Evolutionary conservation across 176 grass and related monocot genomes (phyloP).

Genomic region (Musa acuminata): DNA sequence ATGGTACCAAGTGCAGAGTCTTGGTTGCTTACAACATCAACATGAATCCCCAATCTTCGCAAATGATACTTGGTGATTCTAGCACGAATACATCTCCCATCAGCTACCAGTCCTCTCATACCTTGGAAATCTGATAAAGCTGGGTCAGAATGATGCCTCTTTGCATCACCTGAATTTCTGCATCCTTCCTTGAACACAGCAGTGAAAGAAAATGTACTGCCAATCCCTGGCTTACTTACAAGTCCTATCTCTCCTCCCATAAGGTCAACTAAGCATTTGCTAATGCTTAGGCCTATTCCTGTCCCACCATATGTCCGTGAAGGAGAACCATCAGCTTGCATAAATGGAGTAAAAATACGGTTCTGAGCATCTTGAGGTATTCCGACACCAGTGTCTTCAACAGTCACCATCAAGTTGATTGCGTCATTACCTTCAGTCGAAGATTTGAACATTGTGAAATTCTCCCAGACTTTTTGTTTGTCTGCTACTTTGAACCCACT

Average conservation of each 20-base stretch:
- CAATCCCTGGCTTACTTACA: constrained; percentile 28
- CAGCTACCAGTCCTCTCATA: constrained; percentile 55
- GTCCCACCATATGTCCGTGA: constrained; percentile 71
- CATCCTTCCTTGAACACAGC: constrained; percentile 37
- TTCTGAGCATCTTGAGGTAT: constrained; percentile 53
- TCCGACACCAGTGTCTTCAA: constrained; percentile 75
- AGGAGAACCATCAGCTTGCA: constrained; percentile 76
- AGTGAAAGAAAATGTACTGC: constrained; percentile 78
- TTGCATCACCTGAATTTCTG: constrained; percentile 35
- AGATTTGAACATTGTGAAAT: constrained; percentile 36
- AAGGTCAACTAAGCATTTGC: constrained; percentile 56
- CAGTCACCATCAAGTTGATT: constrained; percentile 46
- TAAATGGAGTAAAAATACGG: constrained; percentile 69
- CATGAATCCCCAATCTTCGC: constrained; percentile 71
- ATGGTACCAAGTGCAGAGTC: constrained; percentile 41
- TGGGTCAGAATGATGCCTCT: constrained; percentile 41
- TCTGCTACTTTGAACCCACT: constrained; percentile 51
- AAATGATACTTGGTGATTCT: constrained; percentile 78
- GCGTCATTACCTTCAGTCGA: constrained; percentile 23
- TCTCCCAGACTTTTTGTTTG: constrained; percentile 32
- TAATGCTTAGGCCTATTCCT: constrained; percentile 76
- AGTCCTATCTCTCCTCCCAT: constrained; percentile 49
- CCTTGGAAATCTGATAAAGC: constrained; percentile 50
- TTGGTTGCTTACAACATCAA: constrained; percentile 36
- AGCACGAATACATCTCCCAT: constrained; percentile 52